Conservation (phyloP, 768 basidiomycete genomes). For the Pleurotus pulmonarius region DNA sequence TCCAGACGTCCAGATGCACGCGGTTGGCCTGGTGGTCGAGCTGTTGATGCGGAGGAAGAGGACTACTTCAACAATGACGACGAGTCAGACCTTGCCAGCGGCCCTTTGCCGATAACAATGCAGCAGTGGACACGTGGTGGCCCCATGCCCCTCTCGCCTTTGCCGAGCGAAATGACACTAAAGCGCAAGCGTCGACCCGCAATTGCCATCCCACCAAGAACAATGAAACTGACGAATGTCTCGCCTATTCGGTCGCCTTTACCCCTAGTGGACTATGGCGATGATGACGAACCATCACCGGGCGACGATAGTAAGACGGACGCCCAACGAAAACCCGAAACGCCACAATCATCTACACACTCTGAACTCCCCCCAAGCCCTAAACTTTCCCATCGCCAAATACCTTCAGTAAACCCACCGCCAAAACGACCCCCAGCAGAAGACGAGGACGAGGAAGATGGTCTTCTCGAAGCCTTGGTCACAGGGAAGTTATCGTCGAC, state of each 20-base stretch:
- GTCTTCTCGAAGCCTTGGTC: constrained; percentile 52
- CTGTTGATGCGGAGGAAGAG: constrained; percentile 79
- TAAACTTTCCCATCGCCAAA: constrained; percentile 34
- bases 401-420: constrained; percentile 32
- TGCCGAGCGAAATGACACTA: constrained; percentile 32
- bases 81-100: constrained; percentile 37
- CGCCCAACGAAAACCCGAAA: constrained; percentile 14
- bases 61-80: constrained; percentile 95
- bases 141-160: constrained; percentile 25
- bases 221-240: constrained; percentile 37
- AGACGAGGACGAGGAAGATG: constrained; percentile 54
- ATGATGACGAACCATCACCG: constrained; percentile 52
- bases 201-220: constrained; percentile 38
- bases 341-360: constrained; percentile 22
- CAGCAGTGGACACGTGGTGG: constrained; percentile 30
- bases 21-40: constrained; percentile 42
- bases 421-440: constrained; percentile 32
- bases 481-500: constrained; percentile 34
- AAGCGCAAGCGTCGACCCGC: constrained; percentile 59
- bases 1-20: constrained; percentile 38
- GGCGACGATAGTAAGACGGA: constrained; percentile 9
- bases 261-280: constrained; percentile 73
- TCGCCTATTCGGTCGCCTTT: constrained; percentile 45
- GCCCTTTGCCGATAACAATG: constrained; percentile 16
- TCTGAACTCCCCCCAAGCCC: constrained; percentile 30